These are phyloP conservation scores for Pleurotus pulmonarius DNA, from an alignment of 768 basidiomycete species.

Conservation along the genomic window DNA sequence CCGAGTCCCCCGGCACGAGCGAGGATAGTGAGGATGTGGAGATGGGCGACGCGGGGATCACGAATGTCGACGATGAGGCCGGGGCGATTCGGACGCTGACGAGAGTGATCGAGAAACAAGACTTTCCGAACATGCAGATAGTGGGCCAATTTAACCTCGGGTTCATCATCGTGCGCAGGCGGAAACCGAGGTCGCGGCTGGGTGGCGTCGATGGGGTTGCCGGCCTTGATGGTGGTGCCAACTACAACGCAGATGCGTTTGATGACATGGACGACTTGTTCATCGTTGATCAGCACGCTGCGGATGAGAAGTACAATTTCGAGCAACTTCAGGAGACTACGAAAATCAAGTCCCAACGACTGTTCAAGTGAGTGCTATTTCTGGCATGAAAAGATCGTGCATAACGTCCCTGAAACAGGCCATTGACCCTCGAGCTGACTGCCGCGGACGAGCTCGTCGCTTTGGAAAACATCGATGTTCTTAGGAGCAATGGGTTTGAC, in stretches of 20 bases:
- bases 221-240: not conserved
- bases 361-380: constrained; percentile 61
- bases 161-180: constrained; percentile 83
- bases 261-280: constrained; percentile 79
- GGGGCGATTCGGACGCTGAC: constrained; percentile 65
- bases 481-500: constrained; percentile 89
- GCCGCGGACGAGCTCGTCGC: constrained; percentile 89
- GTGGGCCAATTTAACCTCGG: constrained; percentile 95
- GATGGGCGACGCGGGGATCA: constrained; percentile 32
- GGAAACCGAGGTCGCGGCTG: constrained; percentile 18
- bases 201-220: not conserved
- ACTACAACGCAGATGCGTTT: constrained; percentile 8
- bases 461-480: constrained; percentile 79
- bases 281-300: constrained; percentile 95
- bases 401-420: constrained; percentile 38
- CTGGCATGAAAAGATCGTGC: constrained; percentile 1
- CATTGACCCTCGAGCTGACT: constrained; percentile 74
- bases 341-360: constrained; percentile 77
- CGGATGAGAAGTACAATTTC: constrained; percentile 99
- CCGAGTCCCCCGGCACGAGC: not conserved
- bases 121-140: constrained; percentile 82
- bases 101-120: constrained; percentile 80
- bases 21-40: not conserved
- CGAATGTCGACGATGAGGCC: constrained; percentile 45
- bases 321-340: constrained; percentile 92